A percentile compares a stretch with the other conserved stretches of the same genome.
Evolutionary conservation across 805 yeast species (phyloP).

Genomic region (Saccharomycopsis microspora): DNA sequence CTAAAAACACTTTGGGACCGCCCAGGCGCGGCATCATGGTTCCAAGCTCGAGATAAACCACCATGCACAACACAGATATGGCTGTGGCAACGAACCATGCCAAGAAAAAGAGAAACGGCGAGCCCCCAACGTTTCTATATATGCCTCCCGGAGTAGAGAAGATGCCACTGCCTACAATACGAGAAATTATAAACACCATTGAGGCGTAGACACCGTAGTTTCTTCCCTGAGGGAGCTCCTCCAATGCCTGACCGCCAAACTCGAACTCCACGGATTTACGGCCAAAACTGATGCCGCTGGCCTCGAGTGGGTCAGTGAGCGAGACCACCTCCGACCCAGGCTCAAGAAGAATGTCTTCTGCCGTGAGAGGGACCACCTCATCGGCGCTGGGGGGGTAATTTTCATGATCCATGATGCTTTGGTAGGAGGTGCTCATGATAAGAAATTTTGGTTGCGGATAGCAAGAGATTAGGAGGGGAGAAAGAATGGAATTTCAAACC

Average conservation of each 20-base stretch:
- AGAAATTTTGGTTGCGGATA: too few species aligned
- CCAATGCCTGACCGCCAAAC: conserved; percentile 1
- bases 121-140: conserved; percentile 58
- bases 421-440: too few species aligned
- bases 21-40: conserved; percentile 64
- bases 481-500: too few species aligned
- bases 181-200: conserved; percentile 48
- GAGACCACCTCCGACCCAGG: too few species aligned
- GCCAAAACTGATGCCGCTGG: background rate
- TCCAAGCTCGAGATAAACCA: conserved; percentile 59
- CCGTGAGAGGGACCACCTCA: too few species aligned
- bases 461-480: too few species aligned
- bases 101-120: conserved; percentile 43
- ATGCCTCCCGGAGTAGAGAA: conserved; percentile 63
- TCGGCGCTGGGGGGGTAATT: too few species aligned
- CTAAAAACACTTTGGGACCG: conserved; percentile 64
- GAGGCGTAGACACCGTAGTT: conserved; percentile 64
- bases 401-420: too few species aligned
- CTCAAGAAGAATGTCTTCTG: too few species aligned
- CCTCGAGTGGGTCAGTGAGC: background rate
- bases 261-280: background rate
- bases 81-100: conserved; percentile 56
- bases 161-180: conserved; percentile 72
- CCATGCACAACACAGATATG: conserved; percentile 56
- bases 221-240: conserved; percentile 59